phyloP scores from a whole-genome alignment of 192 early-diverging fungal species.

The Rhizoclosmatium globosum region DNA sequence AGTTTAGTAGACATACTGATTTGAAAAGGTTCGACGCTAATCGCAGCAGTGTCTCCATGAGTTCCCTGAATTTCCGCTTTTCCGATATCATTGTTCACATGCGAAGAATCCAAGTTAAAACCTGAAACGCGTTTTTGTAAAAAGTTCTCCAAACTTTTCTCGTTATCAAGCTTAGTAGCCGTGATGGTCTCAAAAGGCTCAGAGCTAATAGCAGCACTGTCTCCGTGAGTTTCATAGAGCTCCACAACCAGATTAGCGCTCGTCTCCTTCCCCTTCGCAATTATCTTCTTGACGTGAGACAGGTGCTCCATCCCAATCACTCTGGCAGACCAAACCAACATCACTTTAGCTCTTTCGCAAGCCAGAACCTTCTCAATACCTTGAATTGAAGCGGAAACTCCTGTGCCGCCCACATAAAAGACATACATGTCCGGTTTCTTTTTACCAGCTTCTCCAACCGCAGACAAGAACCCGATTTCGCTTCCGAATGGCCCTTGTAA shows the following conservation, averaged over 20 bases:
- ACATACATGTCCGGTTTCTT: neutral
- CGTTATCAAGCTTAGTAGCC: too few relatives aligned
- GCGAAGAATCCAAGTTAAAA: too few relatives aligned
- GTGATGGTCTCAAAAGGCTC: too few relatives aligned
- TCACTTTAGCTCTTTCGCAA: slow-evolving; percentile 10
- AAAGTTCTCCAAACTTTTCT: too few relatives aligned
- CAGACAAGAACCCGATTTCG: neutral
- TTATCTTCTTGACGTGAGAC: neutral
- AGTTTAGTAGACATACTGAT: too few relatives aligned
- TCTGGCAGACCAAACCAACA: slow-evolving; percentile 6
- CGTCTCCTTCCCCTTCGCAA: neutral
- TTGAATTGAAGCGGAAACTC: slow-evolving; percentile 3
- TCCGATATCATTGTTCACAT: too few relatives aligned
- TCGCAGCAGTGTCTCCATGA: too few relatives aligned
- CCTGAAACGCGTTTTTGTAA: too few relatives aligned
- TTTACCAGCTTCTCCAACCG: neutral
- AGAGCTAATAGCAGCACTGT: neutral
- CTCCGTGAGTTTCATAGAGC: neutral
- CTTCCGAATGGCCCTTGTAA: slow-evolving; percentile 33
- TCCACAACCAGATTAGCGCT: neutral
- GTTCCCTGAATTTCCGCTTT: too few relatives aligned
- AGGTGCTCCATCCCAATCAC: neutral
- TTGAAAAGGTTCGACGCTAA: too few relatives aligned
- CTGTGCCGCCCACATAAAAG: slow-evolving; percentile 35
- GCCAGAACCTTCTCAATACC: neutral